Conservation (phyloP, 768 basidiomycete species). For the Mycena kentingensis region DNA sequence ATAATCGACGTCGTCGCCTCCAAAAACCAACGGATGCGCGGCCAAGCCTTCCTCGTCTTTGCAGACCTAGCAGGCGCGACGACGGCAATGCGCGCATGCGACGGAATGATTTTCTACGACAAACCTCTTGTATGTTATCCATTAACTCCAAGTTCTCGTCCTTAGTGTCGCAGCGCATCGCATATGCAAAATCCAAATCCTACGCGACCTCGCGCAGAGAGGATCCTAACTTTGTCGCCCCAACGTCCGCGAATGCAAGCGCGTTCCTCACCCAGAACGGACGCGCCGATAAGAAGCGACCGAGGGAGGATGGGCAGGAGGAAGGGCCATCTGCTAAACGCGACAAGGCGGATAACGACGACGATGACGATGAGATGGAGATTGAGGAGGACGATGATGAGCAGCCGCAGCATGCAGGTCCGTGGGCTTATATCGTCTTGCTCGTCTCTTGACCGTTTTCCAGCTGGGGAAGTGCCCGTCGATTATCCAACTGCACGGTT, state of each 20-base stretch:
- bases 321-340: slow-evolving; percentile 65
- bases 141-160: slow-evolving; percentile 5
- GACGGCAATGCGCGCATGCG: slow-evolving; percentile 88
- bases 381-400: slow-evolving; percentile 86
- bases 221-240: slow-evolving; percentile 80
- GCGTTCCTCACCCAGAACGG: slow-evolving; percentile 44
- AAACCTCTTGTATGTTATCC: slow-evolving; percentile 67
- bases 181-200: slow-evolving; percentile 88
- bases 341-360: slow-evolving; percentile 60
- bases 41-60: slow-evolving; percentile 97
- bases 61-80: slow-evolving; percentile 89
- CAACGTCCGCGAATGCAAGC: slow-evolving; percentile 64
- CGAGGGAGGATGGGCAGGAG: slow-evolving; percentile 60
- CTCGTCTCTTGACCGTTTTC: slow-evolving; percentile 27
- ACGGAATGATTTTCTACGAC: slow-evolving; percentile 92
- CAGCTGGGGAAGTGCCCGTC: slow-evolving; percentile 46
- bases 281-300: slow-evolving; percentile 57
- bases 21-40: slow-evolving; percentile 82
- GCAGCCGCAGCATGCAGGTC: slow-evolving; percentile 39
- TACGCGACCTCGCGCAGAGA: slow-evolving; percentile 78
- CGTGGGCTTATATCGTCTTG: slow-evolving; percentile 52
- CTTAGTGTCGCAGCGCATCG: slow-evolving; percentile 65
- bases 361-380: slow-evolving; percentile 91
- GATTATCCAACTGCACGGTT: slow-evolving; percentile 63
- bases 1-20: slow-evolving; percentile 92